Percentiles rank a stretch among this genome's conserved stretches.
Conservation (phyloP, 805 yeast genomes). For the Kodamaea leandrae region DNA sequence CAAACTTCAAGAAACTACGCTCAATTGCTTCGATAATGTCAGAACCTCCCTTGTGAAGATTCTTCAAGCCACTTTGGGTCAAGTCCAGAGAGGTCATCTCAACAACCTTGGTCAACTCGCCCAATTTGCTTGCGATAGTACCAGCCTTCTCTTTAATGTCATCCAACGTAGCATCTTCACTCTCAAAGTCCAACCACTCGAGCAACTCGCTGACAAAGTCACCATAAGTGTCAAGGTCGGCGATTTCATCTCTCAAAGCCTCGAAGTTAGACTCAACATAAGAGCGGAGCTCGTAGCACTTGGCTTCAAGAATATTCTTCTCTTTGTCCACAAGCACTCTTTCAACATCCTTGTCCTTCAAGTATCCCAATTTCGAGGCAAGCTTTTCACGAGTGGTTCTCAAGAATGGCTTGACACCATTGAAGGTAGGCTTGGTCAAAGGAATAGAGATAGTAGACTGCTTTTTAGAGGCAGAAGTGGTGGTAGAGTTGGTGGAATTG, state of each 20-base stretch:
- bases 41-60: slow-evolving; percentile 43
- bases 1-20: slow-evolving; percentile 42
- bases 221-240: slow-evolving; percentile 29
- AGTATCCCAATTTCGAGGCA: slow-evolving; percentile 45
- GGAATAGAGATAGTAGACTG: slow-evolving; percentile 25
- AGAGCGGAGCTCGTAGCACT: slow-evolving; percentile 67
- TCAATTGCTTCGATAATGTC: slow-evolving; percentile 42
- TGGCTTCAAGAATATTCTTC: slow-evolving; percentile 68
- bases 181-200: slow-evolving; percentile 79
- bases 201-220: slow-evolving; percentile 45
- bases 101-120: slow-evolving; percentile 32
- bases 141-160: slow-evolving; percentile 26
- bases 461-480: slow-evolving; percentile 1
- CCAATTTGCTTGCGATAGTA: slow-evolving; percentile 19
- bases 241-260: slow-evolving; percentile 34
- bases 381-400: slow-evolving; percentile 44
- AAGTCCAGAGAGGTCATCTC: slow-evolving; percentile 47
- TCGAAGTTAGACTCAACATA: slow-evolving; percentile 54
- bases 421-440: slow-evolving; percentile 48
- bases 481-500: slow-evolving; percentile 19
- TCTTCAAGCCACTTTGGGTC: slow-evolving; percentile 43
- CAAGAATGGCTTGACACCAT: slow-evolving; percentile 32
- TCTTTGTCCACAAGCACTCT: slow-evolving; percentile 54
- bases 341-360: slow-evolving; percentile 55
- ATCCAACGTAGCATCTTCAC: slow-evolving; percentile 46